phyloP scores from a whole-genome alignment of 2,329 filamentous ascomycete species.

The Chrysosporium keratinophilum region DNA sequence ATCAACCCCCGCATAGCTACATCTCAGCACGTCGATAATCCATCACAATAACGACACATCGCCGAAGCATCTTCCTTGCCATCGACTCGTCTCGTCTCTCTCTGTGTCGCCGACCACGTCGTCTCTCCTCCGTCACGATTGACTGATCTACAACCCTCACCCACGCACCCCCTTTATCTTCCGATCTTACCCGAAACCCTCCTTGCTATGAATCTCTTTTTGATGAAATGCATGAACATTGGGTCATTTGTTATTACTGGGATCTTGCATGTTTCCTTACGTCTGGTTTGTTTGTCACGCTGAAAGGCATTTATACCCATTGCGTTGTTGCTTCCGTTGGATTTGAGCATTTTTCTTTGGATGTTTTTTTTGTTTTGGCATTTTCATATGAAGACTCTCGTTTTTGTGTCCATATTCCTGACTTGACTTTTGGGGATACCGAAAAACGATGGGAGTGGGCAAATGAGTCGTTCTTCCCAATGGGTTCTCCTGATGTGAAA shows the following conservation, averaged over 20 bases:
- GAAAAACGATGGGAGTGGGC: no score
- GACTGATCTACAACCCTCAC: background rate
- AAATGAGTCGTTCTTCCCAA: no score
- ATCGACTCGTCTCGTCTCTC: no score
- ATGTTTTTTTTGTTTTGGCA: background rate
- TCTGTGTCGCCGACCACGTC: background rate
- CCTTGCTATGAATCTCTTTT: conserved; percentile 8
- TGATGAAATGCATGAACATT: conserved; percentile 12
- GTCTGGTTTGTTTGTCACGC: conserved; percentile 7
- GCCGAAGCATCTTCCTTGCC: no score
- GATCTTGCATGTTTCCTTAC: background rate
- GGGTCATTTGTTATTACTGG: conserved; percentile 1
- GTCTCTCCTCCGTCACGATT: background rate
- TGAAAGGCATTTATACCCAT: conserved; percentile 17
- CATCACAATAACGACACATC: no score
- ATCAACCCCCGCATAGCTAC: background rate
- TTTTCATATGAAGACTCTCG: background rate
- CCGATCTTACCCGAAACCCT: conserved; percentile 10
- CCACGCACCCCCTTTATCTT: conserved; percentile 2
- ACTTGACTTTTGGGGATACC: no score
- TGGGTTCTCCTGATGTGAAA: no score
- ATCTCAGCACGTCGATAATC: background rate
- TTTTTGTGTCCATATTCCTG: background rate
- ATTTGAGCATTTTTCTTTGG: conserved; percentile 3
- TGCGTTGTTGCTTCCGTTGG: background rate